These are phyloP conservation scores for Fagus crenata DNA, from an alignment of 306 rosid genomes.

Conservation along the genomic window DNA sequence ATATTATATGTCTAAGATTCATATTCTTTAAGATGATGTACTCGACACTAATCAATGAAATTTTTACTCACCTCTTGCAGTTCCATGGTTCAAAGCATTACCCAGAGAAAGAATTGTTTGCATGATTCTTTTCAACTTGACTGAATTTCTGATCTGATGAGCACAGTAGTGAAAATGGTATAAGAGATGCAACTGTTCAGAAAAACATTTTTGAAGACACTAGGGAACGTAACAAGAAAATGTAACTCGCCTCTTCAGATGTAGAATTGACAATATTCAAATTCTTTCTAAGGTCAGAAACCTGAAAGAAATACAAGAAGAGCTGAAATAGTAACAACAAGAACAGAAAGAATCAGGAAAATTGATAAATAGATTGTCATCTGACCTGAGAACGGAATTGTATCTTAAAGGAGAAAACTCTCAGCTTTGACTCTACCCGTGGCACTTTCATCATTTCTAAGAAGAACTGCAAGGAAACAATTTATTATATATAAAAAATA, in stretches of 20 bases:
- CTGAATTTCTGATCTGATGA: constrained; percentile 84
- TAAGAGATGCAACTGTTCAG: constrained; percentile 23
- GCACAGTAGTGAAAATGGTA: constrained; percentile 30
- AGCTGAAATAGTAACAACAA: constrained; percentile 29
- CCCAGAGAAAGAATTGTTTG: constrained; percentile 99
- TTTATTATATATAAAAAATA: too few species aligned
- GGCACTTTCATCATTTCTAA: constrained; percentile 91
- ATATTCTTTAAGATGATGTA: constrained; percentile 8
- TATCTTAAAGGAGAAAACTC: constrained; percentile 89
- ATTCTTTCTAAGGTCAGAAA: constrained; percentile 71
- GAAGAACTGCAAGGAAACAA: constrained; percentile 62
- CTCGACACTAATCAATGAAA: neutral
- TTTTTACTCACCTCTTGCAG: constrained; percentile 87
- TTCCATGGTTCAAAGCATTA: constrained; percentile 96
- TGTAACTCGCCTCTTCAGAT: constrained; percentile 72
- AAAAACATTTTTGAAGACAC: neutral
- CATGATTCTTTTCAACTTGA: constrained; percentile 96
- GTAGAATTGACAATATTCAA: constrained; percentile 70
- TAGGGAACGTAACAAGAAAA: constrained; percentile 19
- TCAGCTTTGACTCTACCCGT: constrained; percentile 80
- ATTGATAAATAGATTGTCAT: constrained; percentile 26
- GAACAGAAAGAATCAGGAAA: constrained; percentile 26
- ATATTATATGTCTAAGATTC: neutral
- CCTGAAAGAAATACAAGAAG: constrained; percentile 46
- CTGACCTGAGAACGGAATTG: constrained; percentile 81